A percentile compares a stretch with the other conserved stretches of the same genome.
Evolutionary conservation across 176 grass and related monocot species (phyloP).

Genomic region (Secale cereale): DNA sequence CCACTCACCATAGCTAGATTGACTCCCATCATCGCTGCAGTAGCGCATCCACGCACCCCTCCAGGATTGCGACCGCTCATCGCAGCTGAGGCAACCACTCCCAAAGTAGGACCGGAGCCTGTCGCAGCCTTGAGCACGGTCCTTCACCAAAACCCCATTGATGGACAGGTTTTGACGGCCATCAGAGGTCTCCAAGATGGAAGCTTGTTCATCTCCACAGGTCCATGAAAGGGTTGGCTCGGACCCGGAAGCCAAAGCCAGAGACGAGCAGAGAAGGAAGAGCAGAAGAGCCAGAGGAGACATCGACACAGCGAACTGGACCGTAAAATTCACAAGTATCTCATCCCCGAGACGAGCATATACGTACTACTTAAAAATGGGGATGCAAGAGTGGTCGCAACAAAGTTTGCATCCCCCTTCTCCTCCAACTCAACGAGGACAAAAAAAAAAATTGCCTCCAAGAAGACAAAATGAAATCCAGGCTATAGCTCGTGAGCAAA

Average conservation of each 20-base stretch:
- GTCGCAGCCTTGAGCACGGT: slow-evolving; percentile 54
- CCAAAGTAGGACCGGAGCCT: slow-evolving; percentile 59
- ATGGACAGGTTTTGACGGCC: slow-evolving; percentile 49
- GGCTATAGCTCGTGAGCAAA: not conserved
- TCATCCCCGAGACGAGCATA: not conserved
- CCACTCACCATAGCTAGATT: slow-evolving; percentile 42
- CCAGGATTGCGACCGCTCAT: slow-evolving; percentile 36
- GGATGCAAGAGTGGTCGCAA: not conserved
- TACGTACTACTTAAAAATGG: not conserved
- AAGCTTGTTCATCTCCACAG: slow-evolving; percentile 61
- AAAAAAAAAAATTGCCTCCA: not conserved
- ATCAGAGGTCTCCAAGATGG: slow-evolving; percentile 35
- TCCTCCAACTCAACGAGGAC: not conserved
- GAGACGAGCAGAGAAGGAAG: slow-evolving; percentile 36
- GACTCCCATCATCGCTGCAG: slow-evolving; percentile 36
- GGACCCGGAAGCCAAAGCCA: slow-evolving; percentile 28
- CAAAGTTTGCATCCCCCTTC: not conserved
- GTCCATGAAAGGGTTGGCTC: slow-evolving; percentile 30
- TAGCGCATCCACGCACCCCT: slow-evolving; percentile 38
- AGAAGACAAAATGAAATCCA: not conserved
- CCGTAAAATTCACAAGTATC: slow-evolving; percentile 8
- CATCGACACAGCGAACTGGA: slow-evolving; percentile 23
- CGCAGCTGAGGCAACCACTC: slow-evolving; percentile 60
- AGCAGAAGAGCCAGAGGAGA: slow-evolving; percentile 29
- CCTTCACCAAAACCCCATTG: slow-evolving; percentile 50